phyloP scores from a whole-genome alignment of 352 stramenopile genomes.

The Globisporangium perplexum region DNA sequence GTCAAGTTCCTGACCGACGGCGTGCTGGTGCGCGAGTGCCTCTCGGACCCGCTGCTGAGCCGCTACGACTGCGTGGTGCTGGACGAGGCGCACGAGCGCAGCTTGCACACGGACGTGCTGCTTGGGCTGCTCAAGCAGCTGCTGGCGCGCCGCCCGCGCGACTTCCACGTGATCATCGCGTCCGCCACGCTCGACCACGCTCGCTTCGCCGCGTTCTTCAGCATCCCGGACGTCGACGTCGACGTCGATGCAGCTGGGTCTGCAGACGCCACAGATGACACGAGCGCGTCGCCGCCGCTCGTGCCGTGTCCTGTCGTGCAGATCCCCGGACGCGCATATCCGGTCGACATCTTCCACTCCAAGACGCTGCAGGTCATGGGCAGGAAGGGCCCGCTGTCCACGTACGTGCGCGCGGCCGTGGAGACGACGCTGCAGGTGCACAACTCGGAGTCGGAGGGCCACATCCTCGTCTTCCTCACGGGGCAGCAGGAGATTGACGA shows the following conservation, averaged over 20 bases:
- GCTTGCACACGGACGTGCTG: slow-evolving; percentile 97
- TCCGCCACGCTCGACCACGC: slow-evolving; percentile 88
- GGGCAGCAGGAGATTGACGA: slow-evolving; percentile 92
- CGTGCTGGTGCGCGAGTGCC: slow-evolving; percentile 75
- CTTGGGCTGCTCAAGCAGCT: slow-evolving; percentile 92
- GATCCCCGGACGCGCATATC: slow-evolving; percentile 90
- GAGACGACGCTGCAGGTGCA: slow-evolving; percentile 81
- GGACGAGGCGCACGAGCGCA: slow-evolving; percentile 97
- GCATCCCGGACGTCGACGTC: not conserved
- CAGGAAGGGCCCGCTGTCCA: slow-evolving; percentile 44
- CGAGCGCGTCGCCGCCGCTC: not conserved
- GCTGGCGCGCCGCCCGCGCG: slow-evolving; percentile 51
- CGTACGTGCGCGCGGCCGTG: slow-evolving; percentile 61
- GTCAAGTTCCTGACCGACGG: slow-evolving; percentile 87
- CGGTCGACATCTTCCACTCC: slow-evolving; percentile 93
- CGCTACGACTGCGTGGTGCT: slow-evolving; percentile 91
- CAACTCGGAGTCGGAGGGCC: slow-evolving; percentile 53
- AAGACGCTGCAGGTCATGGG: slow-evolving; percentile 81
- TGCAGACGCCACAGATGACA: slow-evolving; percentile 7
- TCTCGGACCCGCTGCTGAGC: slow-evolving; percentile 63
- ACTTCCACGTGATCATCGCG: slow-evolving; percentile 92
- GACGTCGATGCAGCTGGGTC: slow-evolving; percentile 6
- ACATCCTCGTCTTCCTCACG: slow-evolving; percentile 95
- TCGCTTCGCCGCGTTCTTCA: slow-evolving; percentile 89
- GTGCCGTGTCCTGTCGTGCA: slow-evolving; percentile 71